Evolutionary conservation across 2,329 filamentous ascomycete genomes (phyloP).

Genomic region (Xylaria sp.): DNA sequence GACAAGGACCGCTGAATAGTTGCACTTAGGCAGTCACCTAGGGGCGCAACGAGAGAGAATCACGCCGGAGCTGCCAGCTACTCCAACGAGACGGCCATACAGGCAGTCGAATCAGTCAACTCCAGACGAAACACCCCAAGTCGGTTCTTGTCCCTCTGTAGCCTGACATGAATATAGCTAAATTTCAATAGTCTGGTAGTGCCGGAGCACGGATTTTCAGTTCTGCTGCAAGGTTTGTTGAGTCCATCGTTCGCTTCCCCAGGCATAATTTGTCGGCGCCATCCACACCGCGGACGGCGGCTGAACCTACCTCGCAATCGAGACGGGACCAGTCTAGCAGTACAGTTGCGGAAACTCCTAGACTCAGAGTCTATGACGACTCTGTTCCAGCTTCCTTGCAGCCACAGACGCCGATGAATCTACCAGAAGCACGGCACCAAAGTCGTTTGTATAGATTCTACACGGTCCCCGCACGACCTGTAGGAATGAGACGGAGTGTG

Average conservation of each 20-base stretch:
- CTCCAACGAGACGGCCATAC: conserved; percentile 45
- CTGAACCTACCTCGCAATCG: conserved; percentile 31
- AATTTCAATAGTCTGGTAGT: conserved; percentile 38
- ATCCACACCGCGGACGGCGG: conserved; percentile 26
- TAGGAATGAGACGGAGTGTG: conserved; percentile 28
- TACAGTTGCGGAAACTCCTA: conserved; percentile 35
- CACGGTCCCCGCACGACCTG: conserved; percentile 54
- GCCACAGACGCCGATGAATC: conserved; percentile 62
- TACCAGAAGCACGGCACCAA: conserved; percentile 61
- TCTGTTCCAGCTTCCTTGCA: conserved; percentile 56
- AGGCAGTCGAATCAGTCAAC: conserved; percentile 26
- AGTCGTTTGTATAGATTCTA: conserved; percentile 57
- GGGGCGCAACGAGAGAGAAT: conserved; percentile 24
- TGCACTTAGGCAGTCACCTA: conserved; percentile 25
- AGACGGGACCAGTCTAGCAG: conserved; percentile 36
- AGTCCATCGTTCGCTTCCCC: conserved; percentile 43
- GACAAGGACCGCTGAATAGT: conserved; percentile 32
- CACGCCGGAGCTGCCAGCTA: conserved; percentile 40
- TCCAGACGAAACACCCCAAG: conserved; percentile 27
- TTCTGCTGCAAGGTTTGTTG: conserved; percentile 46
- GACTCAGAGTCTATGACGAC: conserved; percentile 61
- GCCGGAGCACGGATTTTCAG: conserved; percentile 42
- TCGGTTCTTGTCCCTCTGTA: conserved; percentile 17
- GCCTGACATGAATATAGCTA: conserved; percentile 13
- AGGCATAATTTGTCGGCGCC: conserved; percentile 38